phyloP scores from a whole-genome alignment of 768 basidiomycete genomes.

The Russula dissimulans region DNA sequence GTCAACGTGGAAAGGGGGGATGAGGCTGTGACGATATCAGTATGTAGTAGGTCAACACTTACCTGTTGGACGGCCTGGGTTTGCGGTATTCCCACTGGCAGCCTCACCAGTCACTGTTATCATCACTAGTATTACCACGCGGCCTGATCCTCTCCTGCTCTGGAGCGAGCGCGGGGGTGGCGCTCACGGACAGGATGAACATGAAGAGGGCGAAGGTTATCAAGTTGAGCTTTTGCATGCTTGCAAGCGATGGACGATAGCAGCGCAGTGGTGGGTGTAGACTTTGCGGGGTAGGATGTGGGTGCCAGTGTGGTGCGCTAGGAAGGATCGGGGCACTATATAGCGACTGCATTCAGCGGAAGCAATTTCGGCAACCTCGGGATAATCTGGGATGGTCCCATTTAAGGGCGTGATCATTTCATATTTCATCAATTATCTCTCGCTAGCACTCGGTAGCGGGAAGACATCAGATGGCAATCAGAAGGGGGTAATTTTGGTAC shows the following conservation, averaged over 20 bases:
- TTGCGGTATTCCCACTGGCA: not conserved
- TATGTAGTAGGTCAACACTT: not conserved
- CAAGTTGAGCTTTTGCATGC: slow-evolving; percentile 3
- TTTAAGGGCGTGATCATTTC: too few species aligned
- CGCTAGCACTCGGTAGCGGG: too few species aligned
- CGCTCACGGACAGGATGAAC: slow-evolving; percentile 3
- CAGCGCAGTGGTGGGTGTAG: not conserved
- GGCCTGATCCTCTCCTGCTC: slow-evolving; percentile 25
- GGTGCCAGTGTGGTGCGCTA: not conserved
- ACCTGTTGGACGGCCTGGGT: not conserved
- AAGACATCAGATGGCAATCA: too few species aligned
- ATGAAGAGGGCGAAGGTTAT: not conserved
- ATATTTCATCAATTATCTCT: too few species aligned
- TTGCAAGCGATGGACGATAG: not conserved
- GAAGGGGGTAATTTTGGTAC: too few species aligned
- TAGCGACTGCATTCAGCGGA: too few species aligned
- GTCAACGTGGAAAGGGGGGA: too few species aligned
- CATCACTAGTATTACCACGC: slow-evolving; percentile 7
- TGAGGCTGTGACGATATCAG: too few species aligned
- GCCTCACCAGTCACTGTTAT: not conserved
- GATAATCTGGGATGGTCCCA: too few species aligned
- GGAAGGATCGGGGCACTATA: not conserved
- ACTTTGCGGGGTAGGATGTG: too few species aligned
- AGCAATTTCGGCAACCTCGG: too few species aligned
- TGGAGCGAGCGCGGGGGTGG: slow-evolving; percentile 15